These are phyloP conservation scores for Passalora sequoiae DNA, from an alignment of 2,329 filamentous ascomycete species.

Conservation along the genomic window DNA sequence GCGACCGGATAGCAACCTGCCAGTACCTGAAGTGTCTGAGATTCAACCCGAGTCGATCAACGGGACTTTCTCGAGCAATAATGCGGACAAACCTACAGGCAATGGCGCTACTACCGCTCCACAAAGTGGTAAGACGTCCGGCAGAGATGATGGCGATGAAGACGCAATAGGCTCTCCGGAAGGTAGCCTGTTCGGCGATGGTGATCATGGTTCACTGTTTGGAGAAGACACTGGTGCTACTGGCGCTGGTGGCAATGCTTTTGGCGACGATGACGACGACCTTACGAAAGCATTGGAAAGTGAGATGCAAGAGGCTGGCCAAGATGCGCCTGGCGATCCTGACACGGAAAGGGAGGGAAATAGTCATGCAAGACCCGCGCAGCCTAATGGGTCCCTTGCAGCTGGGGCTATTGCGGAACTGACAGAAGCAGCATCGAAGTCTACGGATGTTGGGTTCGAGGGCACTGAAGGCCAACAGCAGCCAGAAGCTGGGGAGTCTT, in stretches of 20 bases:
- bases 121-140: conserved; percentile 17
- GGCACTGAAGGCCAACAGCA: neutral
- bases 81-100: conserved; percentile 52
- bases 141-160: conserved; percentile 40
- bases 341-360: conserved; percentile 41
- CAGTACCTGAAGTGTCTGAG: conserved; percentile 66
- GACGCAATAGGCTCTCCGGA: conserved; percentile 61
- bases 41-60: conserved; percentile 55
- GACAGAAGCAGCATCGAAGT: conserved; percentile 1
- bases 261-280: conserved; percentile 84
- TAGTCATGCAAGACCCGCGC: conserved; percentile 40
- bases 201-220: conserved; percentile 70
- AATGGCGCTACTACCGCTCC: conserved; percentile 50
- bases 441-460: neutral
- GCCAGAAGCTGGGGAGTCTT: neutral
- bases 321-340: conserved; percentile 32
- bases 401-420: neutral
- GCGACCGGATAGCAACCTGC: conserved; percentile 67
- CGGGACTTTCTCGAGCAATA: conserved; percentile 73
- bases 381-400: conserved; percentile 23
- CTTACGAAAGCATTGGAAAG: conserved; percentile 68
- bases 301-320: conserved; percentile 36
- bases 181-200: conserved; percentile 79
- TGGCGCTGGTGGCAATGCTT: conserved; percentile 42
- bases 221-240: conserved; percentile 57